Evolutionary conservation across 129 eudicot species (phyloP).

Genomic region (Pittosporum tobira): DNA sequence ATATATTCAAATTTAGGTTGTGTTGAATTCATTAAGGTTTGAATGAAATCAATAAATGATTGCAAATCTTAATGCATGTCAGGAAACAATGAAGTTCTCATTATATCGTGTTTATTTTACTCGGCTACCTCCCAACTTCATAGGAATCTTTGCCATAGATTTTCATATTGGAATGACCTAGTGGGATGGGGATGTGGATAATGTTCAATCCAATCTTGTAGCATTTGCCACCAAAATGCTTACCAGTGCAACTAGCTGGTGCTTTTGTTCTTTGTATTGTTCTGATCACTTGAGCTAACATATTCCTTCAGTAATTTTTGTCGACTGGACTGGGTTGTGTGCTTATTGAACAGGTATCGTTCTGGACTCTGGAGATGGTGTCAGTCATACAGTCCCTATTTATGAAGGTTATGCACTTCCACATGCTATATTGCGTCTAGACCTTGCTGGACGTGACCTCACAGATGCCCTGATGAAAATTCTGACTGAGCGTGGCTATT

Average conservation of each 20-base stretch:
- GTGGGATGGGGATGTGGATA: too few species aligned
- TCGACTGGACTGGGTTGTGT: neutral
- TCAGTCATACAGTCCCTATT: constrained; percentile 46
- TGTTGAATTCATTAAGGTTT: neutral
- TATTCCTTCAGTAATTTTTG: too few species aligned
- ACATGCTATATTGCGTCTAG: constrained; percentile 44
- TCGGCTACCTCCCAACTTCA: too few species aligned
- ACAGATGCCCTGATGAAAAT: constrained; percentile 44
- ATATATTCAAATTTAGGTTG: too few species aligned
- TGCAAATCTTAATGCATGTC: neutral
- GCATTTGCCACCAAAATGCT: too few species aligned
- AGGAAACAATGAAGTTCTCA: neutral
- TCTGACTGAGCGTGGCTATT: constrained; percentile 49
- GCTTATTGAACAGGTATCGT: constrained; percentile 35
- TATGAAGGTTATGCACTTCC: constrained; percentile 55
- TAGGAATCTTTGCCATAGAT: too few species aligned
- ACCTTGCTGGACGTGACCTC: constrained; percentile 54
- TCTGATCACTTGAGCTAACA: too few species aligned
- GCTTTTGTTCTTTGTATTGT: too few species aligned
- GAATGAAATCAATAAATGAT: neutral
- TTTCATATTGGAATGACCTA: too few species aligned
- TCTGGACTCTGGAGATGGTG: constrained; percentile 59
- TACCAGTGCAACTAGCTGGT: too few species aligned
- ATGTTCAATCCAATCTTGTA: too few species aligned
- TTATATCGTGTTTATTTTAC: too few species aligned